Base-by-base conservation (phyloP, 2,329 filamentous ascomycete species). In the Claviceps africana region DNA sequence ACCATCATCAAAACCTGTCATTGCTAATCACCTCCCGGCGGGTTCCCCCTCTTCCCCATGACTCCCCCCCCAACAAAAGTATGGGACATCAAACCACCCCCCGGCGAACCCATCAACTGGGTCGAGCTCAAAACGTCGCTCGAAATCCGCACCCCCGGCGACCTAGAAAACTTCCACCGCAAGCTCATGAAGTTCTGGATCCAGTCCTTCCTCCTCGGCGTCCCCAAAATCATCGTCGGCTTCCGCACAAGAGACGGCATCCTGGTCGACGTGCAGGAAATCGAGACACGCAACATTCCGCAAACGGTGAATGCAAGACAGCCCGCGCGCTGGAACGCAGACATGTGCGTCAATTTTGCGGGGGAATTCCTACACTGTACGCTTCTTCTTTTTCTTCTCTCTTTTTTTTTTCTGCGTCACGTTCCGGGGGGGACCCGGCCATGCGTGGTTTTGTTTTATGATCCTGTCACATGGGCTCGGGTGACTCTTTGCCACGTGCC, bases 171-270 rank as follows among this genome's bases (percentile, higher is more conserved):
- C 56, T 95, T 91, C 64, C 87, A 96, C 67, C 80, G 86, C 48
- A 97, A 97, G 65, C 76, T 97, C 51, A 79, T 95, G 68, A 94
- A 94, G 62, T 95, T 91, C 70, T 98, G 93, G 93, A 88, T 91
- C 15, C 93, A 97, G 67, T 95, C 87, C 0, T 98, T 95, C 63
- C 75, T 98, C 2, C 82, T 98, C 2, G 91, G 91, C 42, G 90
- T 97, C 1, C 88, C 89, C 0, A 93, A 84, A 58, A 88, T 98
- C 57, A 81, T 96, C 46, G 86, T 98, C 31, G 93, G 93, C 1
- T 96, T 93, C 65, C 82, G 93, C 47, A 83, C 79, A 35, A 79
- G 67, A 19, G 67, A 83, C 52, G 91, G 93, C 8, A 77, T 87
- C 51, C 72, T 98, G 22, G 74, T 76, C 47, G 75, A 79, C 13